Base-by-base conservation (phyloP, 2,329 filamentous ascomycete genomes). In the Colletotrichum liriopes region DNA sequence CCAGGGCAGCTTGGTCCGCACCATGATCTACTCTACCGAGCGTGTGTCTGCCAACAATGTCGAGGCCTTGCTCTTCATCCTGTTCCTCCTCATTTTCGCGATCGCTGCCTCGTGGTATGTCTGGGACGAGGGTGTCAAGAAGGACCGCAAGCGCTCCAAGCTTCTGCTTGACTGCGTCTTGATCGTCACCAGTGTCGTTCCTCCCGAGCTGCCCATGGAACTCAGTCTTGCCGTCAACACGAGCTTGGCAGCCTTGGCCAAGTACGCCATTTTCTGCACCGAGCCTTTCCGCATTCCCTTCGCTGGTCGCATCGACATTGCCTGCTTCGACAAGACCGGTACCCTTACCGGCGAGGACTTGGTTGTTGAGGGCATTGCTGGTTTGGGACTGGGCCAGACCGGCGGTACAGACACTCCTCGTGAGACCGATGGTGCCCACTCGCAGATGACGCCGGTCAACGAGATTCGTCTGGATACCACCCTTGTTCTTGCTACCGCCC, bases 1-100 rank as follows among this genome's bases (percentile, higher is more conserved):
- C 68, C 97, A 99, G 84, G 96, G 96, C 74, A 98, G 95, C 82
- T 90, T 99, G 72, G 96, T 99, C 73, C 93, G 96, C 74, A 99
- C 96, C 76, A 99, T 99, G 96, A 99, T 99, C 79, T 99, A 98
- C 86, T 98, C 97, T 1, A 99, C 96, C 1, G 96, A 99, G 83
- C 94, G 96, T 76, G 96, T 99, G 32, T 98, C 96, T n/a, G 96
- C 96, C 77, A 98, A 98, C 85, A 98, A 99, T 79, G 92, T 92
- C 55, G 96, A 99, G 84, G 96, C 96, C 1, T 86, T 99, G n/a
- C 88, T 97, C 73, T 99, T 99, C 86, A 99, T 99, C 76, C 88
- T 99, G 72, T 99, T 99, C 88, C 89, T 99, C 37, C 90, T 98
- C 66, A 90, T 98, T 77, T 99, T 99, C 84, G 97, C 97, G 77